phyloP scores from a whole-genome alignment of 106 monocot genomes.

The Xerophyta viscosa region DNA sequence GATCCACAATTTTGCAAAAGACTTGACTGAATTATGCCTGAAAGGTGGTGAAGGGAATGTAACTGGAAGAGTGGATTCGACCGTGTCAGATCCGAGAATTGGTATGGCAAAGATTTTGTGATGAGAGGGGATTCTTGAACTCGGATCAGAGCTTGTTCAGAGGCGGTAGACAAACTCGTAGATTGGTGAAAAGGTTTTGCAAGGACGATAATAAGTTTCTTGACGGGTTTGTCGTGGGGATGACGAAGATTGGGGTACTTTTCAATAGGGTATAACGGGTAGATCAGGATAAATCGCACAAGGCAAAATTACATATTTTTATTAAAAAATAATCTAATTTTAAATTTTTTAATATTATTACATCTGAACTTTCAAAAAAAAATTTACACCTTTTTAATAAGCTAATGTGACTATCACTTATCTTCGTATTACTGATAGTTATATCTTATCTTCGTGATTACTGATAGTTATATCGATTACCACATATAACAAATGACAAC shows the following conservation, averaged over 20 bases:
- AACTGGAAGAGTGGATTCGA: conserved; percentile 48
- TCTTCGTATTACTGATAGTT: no score
- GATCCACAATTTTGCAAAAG: conserved; percentile 17
- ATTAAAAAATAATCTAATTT: no score
- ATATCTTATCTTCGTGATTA: no score
- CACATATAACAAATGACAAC: no score
- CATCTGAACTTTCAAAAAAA: no score
- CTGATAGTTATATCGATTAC: no score
- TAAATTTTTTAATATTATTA: no score
- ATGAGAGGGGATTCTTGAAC: conserved; percentile 50
- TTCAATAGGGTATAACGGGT: conserved; percentile 30
- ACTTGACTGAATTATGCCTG: conserved; percentile 44
- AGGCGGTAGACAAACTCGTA: conserved; percentile 21
- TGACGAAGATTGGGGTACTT: conserved; percentile 74
- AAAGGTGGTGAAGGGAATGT: conserved; percentile 44
- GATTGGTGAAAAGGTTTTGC: conserved; percentile 34
- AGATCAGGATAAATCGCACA: conserved; percentile 62
- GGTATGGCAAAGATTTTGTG: conserved; percentile 71
- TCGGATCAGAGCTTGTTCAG: conserved; percentile 67
- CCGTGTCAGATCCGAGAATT: conserved; percentile 59
- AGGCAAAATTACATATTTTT: no score
- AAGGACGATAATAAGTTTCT: conserved; percentile 43
- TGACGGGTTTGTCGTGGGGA: conserved; percentile 56
- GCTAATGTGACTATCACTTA: no score
- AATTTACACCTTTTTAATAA: no score